Evolutionary conservation across 257 asterid genomes (phyloP).

Genomic region (Solanum boliviense): DNA sequence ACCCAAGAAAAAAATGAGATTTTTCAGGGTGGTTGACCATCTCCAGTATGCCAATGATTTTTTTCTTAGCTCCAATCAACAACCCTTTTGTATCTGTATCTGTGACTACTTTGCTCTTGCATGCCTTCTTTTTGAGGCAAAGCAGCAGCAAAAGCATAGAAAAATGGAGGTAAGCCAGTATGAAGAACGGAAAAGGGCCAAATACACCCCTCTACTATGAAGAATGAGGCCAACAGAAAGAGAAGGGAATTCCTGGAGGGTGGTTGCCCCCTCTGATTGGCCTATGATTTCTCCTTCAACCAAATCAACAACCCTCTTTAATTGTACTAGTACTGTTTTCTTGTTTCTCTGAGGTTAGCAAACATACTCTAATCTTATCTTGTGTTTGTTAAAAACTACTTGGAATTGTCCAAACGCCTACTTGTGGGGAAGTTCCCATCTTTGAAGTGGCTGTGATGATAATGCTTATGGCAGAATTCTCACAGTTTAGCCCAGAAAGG

Average conservation of each 20-base stretch:
- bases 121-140: not conserved
- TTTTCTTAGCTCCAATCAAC: not conserved
- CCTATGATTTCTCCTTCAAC: not conserved
- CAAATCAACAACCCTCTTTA: not conserved
- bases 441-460: not conserved
- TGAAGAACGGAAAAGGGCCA: not conserved
- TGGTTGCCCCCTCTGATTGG: not conserved
- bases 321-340: not conserved
- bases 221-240: not conserved
- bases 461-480: not conserved
- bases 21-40: not conserved
- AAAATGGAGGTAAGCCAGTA: not conserved
- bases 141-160: not conserved
- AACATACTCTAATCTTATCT: not conserved
- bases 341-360: not conserved
- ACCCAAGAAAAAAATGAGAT: not conserved
- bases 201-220: not conserved
- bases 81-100: not conserved
- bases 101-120: not conserved
- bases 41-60: not conserved
- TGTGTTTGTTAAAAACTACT: not conserved
- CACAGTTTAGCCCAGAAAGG: not conserved
- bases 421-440: not conserved
- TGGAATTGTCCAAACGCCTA: not conserved
- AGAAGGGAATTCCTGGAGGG: not conserved